Evolutionary conservation across 192 early-diverging fungal genomes (phyloP), one percentile per base, ranked within the genome.

Genomic region (Chytriomyces sp.): DNA sequence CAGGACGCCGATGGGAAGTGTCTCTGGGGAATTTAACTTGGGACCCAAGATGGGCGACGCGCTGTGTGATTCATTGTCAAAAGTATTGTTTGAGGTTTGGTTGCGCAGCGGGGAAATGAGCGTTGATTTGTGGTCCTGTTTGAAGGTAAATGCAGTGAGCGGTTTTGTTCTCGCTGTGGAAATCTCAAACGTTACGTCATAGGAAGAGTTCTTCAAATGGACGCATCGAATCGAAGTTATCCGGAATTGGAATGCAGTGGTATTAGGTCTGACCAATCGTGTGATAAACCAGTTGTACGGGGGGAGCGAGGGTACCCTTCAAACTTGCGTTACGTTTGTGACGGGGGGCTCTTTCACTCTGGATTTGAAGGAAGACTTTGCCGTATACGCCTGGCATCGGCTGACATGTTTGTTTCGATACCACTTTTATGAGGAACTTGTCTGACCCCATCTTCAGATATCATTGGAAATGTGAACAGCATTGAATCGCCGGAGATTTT

Each of bases 31-130:
- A 61, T 68, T 87, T 2, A 81, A 85, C 11, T 50, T 81, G 64
- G 80, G 70, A 10, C 68, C 73, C 0, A 82, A 81, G 45, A 93
- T 96, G 91, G 92, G 86, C 23, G 93, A 95, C 79, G 87, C 91
- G 70, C 82, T 96, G 44, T 93, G 91, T 75, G 92, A 92, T 67
- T 83, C 88, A 67, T 78, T 96, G 50, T 82, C 93, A 0, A 76
- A 89, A 70, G 93, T 87, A 8, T 78, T 94, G 45, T 86, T 92
- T 78, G 93, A 96, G 68, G 77, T 93, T 64, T 95, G 93, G 94
- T 81, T 95, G 53, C 77, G 93, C 23, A 93, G 92, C 53, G 83
- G 84, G 45, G 89, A 87, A 24, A 83, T 78, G 50, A 76, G 87
- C 61, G 88, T 91, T 10, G 88, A 92, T 43, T 91, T 94, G 89